A percentile compares a stretch with the other conserved stretches of the same genome.
Conservation (phyloP, 768 basidiomycete genomes). For the Kockovaella imperatae region DNA sequence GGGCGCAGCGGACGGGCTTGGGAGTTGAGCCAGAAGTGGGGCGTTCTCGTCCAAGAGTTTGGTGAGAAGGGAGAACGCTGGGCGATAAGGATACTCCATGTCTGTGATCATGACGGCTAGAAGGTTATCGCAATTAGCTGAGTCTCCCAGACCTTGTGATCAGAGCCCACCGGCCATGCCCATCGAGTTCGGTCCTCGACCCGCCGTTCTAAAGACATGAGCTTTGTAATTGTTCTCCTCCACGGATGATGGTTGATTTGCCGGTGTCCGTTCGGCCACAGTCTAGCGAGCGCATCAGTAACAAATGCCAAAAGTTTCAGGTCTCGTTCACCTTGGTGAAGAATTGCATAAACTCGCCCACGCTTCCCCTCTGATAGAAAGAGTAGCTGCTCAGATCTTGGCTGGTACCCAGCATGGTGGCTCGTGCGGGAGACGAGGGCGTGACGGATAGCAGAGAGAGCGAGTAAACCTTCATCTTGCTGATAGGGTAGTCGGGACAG, state of each 20-base stretch:
- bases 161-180: slow-evolving; percentile 59
- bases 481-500: neutral
- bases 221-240: slow-evolving; percentile 89
- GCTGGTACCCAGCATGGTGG: slow-evolving; percentile 59
- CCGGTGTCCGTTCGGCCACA: slow-evolving; percentile 75
- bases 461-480: slow-evolving; percentile 75
- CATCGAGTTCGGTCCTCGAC: slow-evolving; percentile 53
- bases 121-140: neutral
- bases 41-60: slow-evolving; percentile 91
- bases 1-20: slow-evolving; percentile 28
- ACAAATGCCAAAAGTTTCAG: neutral
- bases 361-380: slow-evolving; percentile 83
- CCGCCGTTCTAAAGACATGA: slow-evolving; percentile 84
- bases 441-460: slow-evolving; percentile 67
- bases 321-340: slow-evolving; percentile 54
- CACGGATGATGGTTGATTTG: slow-evolving; percentile 84
- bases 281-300: slow-evolving; percentile 50
- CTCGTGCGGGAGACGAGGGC: slow-evolving; percentile 52
- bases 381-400: slow-evolving; percentile 82
- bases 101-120: slow-evolving; percentile 86
- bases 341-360: slow-evolving; percentile 88
- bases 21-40: slow-evolving; percentile 53
- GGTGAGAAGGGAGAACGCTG: slow-evolving; percentile 87
- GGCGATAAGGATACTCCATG: slow-evolving; percentile 90
- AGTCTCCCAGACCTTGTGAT: slow-evolving; percentile 3